These are phyloP conservation scores for Monosporascus sp. DNA, from an alignment of 2,329 filamentous ascomycete species.

Conservation along the genomic window DNA sequence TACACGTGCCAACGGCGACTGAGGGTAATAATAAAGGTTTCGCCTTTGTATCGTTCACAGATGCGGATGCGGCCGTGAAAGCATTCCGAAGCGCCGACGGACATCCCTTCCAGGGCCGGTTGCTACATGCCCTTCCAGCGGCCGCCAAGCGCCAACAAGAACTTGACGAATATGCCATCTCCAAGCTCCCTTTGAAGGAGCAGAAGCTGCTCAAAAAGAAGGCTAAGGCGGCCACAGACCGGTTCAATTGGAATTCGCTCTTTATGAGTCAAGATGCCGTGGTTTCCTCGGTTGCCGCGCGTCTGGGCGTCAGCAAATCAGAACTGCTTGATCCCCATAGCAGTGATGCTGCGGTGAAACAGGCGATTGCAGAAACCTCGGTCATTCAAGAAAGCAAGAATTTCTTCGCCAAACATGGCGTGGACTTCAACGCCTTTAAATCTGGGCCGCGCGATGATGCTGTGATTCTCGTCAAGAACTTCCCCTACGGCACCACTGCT, in stretches of 20 bases:
- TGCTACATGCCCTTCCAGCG: constrained; percentile 85
- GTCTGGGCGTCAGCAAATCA: constrained; percentile 84
- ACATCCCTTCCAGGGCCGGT: constrained; percentile 83
- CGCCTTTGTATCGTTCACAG: constrained; percentile 74
- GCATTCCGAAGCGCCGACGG: constrained; percentile 79
- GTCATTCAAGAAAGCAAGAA: constrained; percentile 94
- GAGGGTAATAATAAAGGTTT: constrained; percentile 79
- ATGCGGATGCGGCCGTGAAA: constrained; percentile 66
- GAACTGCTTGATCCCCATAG: constrained; percentile 94
- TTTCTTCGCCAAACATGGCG: constrained; percentile 82
- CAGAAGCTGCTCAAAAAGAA: constrained; percentile 87
- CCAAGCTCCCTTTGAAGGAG: constrained; percentile 89
- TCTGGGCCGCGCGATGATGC: constrained; percentile 77
- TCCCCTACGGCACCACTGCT: constrained; percentile 73
- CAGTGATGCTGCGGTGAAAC: constrained; percentile 88
- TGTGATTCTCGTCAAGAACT: constrained; percentile 90
- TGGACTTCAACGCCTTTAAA: constrained; percentile 90
- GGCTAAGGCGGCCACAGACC: constrained; percentile 68
- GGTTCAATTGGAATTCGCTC: constrained; percentile 99
- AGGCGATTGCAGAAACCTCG: constrained; percentile 93
- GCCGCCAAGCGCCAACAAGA: constrained; percentile 74
- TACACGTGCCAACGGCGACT: constrained; percentile 76
- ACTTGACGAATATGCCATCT: constrained; percentile 82
- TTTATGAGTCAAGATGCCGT: constrained; percentile 98
- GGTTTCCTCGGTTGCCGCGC: constrained; percentile 79